A percentile compares a stretch with the other conserved stretches of the same genome.
These are phyloP conservation scores for Chlamydomonas applanata DNA, from an alignment of 139 green algal genomes.

Conservation along the genomic window DNA sequence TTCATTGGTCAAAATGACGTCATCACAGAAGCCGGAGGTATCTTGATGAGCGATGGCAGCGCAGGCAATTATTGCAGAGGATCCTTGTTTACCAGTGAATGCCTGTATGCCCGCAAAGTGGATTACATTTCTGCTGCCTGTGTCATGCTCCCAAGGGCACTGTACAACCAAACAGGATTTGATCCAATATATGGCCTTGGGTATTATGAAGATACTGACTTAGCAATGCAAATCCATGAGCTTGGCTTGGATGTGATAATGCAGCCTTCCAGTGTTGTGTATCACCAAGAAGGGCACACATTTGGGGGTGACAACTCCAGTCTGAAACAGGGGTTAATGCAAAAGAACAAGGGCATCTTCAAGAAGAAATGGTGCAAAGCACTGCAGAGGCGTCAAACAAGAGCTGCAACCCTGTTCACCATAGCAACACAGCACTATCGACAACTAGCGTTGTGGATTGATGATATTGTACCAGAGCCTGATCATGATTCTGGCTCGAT, in stretches of 20 bases:
- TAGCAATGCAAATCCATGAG: slow-evolving; percentile 11
- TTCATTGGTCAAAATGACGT: slow-evolving; percentile 16
- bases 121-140: slow-evolving; percentile 38
- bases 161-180: slow-evolving; percentile 25
- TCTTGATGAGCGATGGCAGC: slow-evolving; percentile 23
- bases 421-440: not conserved
- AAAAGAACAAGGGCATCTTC: too few relatives aligned
- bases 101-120: not conserved
- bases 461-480: slow-evolving; percentile 29
- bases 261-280: slow-evolving; percentile 27
- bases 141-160: not conserved
- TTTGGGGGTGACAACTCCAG: slow-evolving; percentile 25
- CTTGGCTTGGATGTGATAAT: slow-evolving; percentile 17
- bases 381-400: too few relatives aligned
- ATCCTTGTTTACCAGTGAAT: not conserved
- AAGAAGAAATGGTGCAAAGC: too few relatives aligned
- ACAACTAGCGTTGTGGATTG: slow-evolving; percentile 22
- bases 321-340: too few relatives aligned
- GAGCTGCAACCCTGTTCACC: not conserved
- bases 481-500: slow-evolving; percentile 25
- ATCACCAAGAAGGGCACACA: slow-evolving; percentile 33
- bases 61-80: slow-evolving; percentile 18
- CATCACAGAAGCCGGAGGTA: slow-evolving; percentile 23
- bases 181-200: slow-evolving; percentile 14
- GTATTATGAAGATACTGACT: slow-evolving; percentile 30